These are phyloP conservation scores for Rhynchospora tenuis DNA, from an alignment of 176 grass and related monocot species.

Conservation along the genomic window DNA sequence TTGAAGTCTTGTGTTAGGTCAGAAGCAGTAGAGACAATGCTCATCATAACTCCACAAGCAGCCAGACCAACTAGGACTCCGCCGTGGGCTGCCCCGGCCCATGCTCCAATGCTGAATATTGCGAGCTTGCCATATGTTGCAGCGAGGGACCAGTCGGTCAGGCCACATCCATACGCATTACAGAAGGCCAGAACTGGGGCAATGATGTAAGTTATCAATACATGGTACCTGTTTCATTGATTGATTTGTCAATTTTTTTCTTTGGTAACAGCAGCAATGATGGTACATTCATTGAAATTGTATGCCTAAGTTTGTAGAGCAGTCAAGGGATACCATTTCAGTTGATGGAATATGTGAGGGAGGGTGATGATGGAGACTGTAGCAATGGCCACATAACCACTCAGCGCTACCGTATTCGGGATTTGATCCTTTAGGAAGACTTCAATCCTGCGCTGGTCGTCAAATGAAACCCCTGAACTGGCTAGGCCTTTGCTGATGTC, in stretches of 20 bases:
- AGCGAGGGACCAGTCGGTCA: constrained; percentile 69
- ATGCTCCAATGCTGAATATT: constrained; percentile 60
- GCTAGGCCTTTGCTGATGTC: not conserved
- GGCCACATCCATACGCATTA: constrained; percentile 73
- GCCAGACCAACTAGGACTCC: constrained; percentile 60
- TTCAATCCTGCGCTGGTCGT: constrained; percentile 44
- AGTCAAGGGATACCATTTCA: constrained; percentile 26
- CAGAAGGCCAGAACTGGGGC: constrained; percentile 71
- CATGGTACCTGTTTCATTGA: constrained; percentile 35
- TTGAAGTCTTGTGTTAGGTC: constrained; percentile 80
- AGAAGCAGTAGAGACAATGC: constrained; percentile 57
- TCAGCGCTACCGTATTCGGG: constrained; percentile 37
- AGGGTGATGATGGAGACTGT: constrained; percentile 38
- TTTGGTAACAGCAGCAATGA: not conserved
- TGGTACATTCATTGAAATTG: not conserved
- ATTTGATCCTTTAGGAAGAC: constrained; percentile 69
- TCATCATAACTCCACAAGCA: constrained; percentile 53
- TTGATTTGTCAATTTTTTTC: not conserved
- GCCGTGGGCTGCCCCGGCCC: constrained; percentile 34
- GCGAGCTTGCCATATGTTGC: constrained; percentile 61
- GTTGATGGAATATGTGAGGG: constrained; percentile 44
- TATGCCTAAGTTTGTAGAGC: not conserved
- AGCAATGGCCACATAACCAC: constrained; percentile 35
- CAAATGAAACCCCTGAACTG: constrained; percentile 31
- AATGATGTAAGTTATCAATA: constrained; percentile 46